Evolutionary conservation across 2,329 filamentous ascomycete species (phyloP).

Genomic region (Boeremia lycopersici): DNA sequence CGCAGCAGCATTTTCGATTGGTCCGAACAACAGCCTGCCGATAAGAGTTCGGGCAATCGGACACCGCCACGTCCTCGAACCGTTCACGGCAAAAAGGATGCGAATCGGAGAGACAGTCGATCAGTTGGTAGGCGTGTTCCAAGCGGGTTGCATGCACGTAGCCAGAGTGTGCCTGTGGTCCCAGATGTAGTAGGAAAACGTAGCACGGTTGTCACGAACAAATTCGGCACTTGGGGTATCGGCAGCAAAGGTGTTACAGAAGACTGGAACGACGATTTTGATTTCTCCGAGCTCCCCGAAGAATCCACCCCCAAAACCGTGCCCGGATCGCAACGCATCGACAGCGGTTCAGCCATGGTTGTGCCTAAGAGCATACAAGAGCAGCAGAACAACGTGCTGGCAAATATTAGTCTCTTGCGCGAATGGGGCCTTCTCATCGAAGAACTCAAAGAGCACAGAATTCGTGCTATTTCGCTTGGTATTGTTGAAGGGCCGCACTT

Average conservation of each 20-base stretch:
- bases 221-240: constrained; percentile 82
- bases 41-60: constrained; percentile 65
- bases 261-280: constrained; percentile 90
- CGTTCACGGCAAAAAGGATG: constrained; percentile 76
- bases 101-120: constrained; percentile 73
- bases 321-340: constrained; percentile 48
- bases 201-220: constrained; percentile 63
- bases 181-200: constrained; percentile 64
- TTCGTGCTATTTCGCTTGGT: constrained; percentile 70
- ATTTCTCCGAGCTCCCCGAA: constrained; percentile 67
- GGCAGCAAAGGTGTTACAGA: constrained; percentile 81
- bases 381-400: constrained; percentile 79
- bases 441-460: constrained; percentile 77
- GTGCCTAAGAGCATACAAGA: constrained; percentile 81
- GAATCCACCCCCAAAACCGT: constrained; percentile 36
- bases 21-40: constrained; percentile 69
- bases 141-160: constrained; percentile 74
- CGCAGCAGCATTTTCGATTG: constrained; percentile 78
- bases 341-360: constrained; percentile 63
- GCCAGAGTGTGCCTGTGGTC: constrained; percentile 77
- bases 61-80: constrained; percentile 72
- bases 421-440: constrained; percentile 83
- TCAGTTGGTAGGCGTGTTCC: constrained; percentile 69
- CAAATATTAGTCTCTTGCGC: constrained; percentile 81
- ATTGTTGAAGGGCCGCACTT: constrained; percentile 66